phyloP scores from a whole-genome alignment of 495 filamentous ascomycete genomes.

The Evansstolkia leycettana region DNA sequence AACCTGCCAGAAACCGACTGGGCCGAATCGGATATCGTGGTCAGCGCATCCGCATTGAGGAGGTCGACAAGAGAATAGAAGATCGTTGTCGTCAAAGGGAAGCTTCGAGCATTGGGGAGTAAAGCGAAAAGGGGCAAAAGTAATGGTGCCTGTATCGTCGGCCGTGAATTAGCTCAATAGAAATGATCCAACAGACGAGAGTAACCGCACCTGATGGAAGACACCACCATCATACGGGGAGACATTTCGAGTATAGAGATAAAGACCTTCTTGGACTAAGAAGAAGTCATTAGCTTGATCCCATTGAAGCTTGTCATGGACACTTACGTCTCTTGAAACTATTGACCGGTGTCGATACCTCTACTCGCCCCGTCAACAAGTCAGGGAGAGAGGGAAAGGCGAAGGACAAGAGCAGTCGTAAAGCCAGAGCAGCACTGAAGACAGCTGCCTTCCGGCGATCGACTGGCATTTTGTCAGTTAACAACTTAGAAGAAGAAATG shows the following conservation, averaged over 20 bases:
- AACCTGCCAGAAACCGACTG: slow-evolving; percentile 59
- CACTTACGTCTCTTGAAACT: slow-evolving; percentile 91
- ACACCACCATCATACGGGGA: slow-evolving; percentile 97
- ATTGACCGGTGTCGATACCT: slow-evolving; percentile 91
- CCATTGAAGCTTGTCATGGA: background rate
- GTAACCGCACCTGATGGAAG: slow-evolving; percentile 65
- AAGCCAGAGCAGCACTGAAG: slow-evolving; percentile 59
- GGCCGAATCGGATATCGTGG: slow-evolving; percentile 71
- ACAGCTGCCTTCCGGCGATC: slow-evolving; percentile 66
- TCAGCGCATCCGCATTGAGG: slow-evolving; percentile 69
- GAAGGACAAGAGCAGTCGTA: slow-evolving; percentile 70
- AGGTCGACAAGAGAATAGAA: slow-evolving; percentile 78
- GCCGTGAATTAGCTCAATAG: slow-evolving; percentile 1
- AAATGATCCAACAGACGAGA: background rate
- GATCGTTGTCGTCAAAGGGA: slow-evolving; percentile 61
- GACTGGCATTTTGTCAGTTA: slow-evolving; percentile 47
- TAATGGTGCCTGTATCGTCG: slow-evolving; percentile 55
- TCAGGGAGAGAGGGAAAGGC: slow-evolving; percentile 77
- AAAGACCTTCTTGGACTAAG: slow-evolving; percentile 88
- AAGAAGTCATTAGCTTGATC: background rate
- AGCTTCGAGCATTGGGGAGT: slow-evolving; percentile 52
- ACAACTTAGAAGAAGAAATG: too few species aligned
- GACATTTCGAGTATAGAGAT: slow-evolving; percentile 90
- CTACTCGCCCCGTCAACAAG: slow-evolving; percentile 79
- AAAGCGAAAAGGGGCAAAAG: slow-evolving; percentile 84